Conservation (phyloP, 768 basidiomycete species). For the Xanthoconium stramineum region DNA sequence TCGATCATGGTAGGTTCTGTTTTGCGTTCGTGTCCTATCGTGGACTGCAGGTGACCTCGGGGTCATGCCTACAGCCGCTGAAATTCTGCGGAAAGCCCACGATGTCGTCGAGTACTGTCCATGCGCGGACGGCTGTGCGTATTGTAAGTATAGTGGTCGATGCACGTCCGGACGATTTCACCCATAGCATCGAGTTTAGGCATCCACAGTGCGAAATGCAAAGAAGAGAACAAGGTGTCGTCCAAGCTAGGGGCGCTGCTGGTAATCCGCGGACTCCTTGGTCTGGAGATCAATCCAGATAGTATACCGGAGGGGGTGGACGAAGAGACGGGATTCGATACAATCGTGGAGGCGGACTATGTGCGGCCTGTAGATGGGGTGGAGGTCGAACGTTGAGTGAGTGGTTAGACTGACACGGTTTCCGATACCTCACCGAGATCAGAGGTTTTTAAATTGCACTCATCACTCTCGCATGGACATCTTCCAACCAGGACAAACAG, state of each 20-base stretch:
- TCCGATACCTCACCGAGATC: too few relatives aligned
- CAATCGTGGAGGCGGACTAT: conserved; percentile 51
- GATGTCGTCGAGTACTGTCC: conserved; percentile 55
- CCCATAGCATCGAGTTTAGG: conserved; percentile 39
- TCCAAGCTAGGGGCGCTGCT: conserved; percentile 76
- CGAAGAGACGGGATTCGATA: conserved; percentile 37
- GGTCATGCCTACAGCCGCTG: conserved; percentile 40
- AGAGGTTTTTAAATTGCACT: too few relatives aligned
- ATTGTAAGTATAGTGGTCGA: conserved; percentile 45
- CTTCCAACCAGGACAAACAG: too few relatives aligned
- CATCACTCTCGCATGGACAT: too few relatives aligned
- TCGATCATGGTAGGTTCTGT: conserved; percentile 66
- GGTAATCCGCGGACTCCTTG: conserved; percentile 60
- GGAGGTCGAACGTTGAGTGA: conserved; percentile 39
- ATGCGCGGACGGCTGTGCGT: conserved; percentile 67
- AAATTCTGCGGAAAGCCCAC: conserved; percentile 58
- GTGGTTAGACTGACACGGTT: too few relatives aligned
- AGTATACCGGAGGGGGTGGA: conserved; percentile 34
- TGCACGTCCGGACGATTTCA: background rate
- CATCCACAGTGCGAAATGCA: conserved; percentile 62
- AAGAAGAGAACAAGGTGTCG: conserved; percentile 65
- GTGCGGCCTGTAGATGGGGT: conserved; percentile 46
- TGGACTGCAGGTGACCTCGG: background rate
- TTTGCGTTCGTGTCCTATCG: background rate
- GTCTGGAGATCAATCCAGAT: conserved; percentile 37